phyloP scores from a whole-genome alignment of 78 protist species.

The Dictyostelium firmibasis region DNA sequence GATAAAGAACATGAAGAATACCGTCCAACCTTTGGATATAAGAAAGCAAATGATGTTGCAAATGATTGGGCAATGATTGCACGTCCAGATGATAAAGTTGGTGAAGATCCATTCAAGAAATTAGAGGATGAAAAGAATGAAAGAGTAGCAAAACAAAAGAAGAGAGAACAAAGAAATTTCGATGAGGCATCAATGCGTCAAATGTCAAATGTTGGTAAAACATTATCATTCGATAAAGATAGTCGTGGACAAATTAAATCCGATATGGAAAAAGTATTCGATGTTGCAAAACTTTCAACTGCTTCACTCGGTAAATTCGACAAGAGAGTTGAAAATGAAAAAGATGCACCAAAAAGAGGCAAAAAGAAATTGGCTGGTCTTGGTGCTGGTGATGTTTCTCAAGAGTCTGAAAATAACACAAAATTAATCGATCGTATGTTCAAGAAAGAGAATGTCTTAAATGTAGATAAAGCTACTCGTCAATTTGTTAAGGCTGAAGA shows the following conservation, averaged over 20 bases:
- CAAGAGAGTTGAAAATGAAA: conserved; percentile 35
- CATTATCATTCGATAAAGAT: conserved; percentile 33
- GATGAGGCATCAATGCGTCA: conserved; percentile 50
- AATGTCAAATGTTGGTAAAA: conserved; percentile 29
- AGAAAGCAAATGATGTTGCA: conserved; percentile 33
- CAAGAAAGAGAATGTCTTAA: conserved; percentile 34
- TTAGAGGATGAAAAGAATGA: conserved; percentile 58
- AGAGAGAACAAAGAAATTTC: conserved; percentile 62
- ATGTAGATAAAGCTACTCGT: conserved; percentile 62
- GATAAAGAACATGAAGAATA: conserved; percentile 49
- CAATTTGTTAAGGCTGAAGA: conserved; percentile 41
- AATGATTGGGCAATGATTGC: conserved; percentile 27
- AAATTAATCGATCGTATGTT: conserved; percentile 47
- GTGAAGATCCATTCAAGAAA: conserved; percentile 67
- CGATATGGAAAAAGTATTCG: conserved; percentile 42
- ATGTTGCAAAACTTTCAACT: conserved; percentile 70
- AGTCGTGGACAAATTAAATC: conserved; percentile 34
- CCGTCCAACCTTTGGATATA: conserved; percentile 35
- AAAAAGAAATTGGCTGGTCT: conserved; percentile 27
- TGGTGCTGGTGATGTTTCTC: conserved; percentile 16
- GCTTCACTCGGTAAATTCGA: conserved; percentile 75
- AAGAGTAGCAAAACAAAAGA: conserved; percentile 50
- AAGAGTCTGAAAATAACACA: background rate
- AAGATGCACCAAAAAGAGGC: conserved; percentile 20
- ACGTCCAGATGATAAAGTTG: conserved; percentile 38